Conservation (phyloP, 2,329 filamentous ascomycete genomes). For the Cladophialophora psammophila region DNA sequence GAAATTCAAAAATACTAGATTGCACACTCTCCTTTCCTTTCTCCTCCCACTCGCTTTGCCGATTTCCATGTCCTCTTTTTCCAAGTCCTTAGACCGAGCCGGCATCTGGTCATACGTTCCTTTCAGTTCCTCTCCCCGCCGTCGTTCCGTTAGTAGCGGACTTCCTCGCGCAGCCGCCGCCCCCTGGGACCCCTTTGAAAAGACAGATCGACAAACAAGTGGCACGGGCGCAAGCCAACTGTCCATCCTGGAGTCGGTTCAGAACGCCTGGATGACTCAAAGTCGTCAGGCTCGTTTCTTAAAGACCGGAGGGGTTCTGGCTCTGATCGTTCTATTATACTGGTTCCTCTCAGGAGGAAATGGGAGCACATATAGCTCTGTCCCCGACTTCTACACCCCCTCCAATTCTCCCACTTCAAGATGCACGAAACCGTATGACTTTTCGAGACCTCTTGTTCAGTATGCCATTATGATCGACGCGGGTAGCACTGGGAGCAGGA, state of each 20-base stretch:
- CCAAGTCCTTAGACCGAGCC: slow-evolving; percentile 58
- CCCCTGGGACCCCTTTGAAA: slow-evolving; percentile 54
- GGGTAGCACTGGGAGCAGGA: slow-evolving; percentile 94
- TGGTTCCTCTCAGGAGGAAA: slow-evolving; percentile 57
- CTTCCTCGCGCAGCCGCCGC: slow-evolving; percentile 48
- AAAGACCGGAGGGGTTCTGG: slow-evolving; percentile 68
- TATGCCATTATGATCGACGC: slow-evolving; percentile 99
- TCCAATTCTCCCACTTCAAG: slow-evolving; percentile 55
- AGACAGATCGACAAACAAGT: slow-evolving; percentile 51
- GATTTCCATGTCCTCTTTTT: slow-evolving; percentile 60
- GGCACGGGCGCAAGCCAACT: slow-evolving; percentile 36
- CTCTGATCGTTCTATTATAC: slow-evolving; percentile 65
- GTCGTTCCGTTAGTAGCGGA: slow-evolving; percentile 59
- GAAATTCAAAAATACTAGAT: slow-evolving; percentile 3
- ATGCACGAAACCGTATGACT: slow-evolving; percentile 83
- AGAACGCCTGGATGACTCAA: slow-evolving; percentile 65
- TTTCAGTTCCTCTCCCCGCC: slow-evolving; percentile 54
- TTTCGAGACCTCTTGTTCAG: slow-evolving; percentile 91
- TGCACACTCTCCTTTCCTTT: slow-evolving; percentile 4
- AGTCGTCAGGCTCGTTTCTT: slow-evolving; percentile 66
- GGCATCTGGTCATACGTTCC: slow-evolving; percentile 63
- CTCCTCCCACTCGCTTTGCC: slow-evolving; percentile 11
- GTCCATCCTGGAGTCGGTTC: slow-evolving; percentile 53
- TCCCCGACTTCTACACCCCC: slow-evolving; percentile 37
- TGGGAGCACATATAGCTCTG: slow-evolving; percentile 25